Conservation (phyloP, 2,329 filamentous ascomycete genomes). For the Leptographium wingfieldii region DNA sequence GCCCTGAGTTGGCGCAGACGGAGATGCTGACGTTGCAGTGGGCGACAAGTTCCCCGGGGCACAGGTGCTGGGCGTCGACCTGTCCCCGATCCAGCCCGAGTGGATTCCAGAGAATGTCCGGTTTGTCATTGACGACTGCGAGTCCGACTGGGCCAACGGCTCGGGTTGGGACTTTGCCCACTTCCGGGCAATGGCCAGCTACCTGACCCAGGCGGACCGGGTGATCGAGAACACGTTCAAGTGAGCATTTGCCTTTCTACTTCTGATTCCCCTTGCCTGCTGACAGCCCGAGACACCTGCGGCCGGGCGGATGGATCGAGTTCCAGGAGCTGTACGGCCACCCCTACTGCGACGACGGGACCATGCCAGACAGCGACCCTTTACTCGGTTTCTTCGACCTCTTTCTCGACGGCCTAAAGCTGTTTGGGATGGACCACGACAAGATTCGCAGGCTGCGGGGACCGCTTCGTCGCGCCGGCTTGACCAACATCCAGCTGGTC, state of each 20-base stretch:
- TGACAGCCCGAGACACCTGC: constrained; percentile 22
- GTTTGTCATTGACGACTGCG: constrained; percentile 51
- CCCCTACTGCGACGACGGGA: constrained; percentile 30
- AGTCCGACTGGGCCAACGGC: constrained; percentile 43
- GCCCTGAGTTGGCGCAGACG: too few relatives aligned
- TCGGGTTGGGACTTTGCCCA: constrained; percentile 43
- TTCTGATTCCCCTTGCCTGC: neutral
- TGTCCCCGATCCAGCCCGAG: constrained; percentile 32
- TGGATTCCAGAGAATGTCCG: constrained; percentile 46
- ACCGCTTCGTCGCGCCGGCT: constrained; percentile 27
- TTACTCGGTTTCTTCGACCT: constrained; percentile 20
- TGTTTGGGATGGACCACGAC: constrained; percentile 24
- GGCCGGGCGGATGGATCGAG: constrained; percentile 37
- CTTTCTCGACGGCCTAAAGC: constrained; percentile 16
- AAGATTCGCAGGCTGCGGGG: constrained; percentile 19
- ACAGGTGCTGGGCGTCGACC: constrained; percentile 27
- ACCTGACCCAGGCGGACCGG: constrained; percentile 37
- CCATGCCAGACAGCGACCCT: constrained; percentile 27
- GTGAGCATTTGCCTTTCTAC: constrained; percentile 12
- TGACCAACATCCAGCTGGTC: constrained; percentile 25
- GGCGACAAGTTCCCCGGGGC: constrained; percentile 29
- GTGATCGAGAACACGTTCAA: constrained; percentile 28
- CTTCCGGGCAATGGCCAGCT: constrained; percentile 34
- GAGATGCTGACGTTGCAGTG: constrained; percentile 11
- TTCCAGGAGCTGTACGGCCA: constrained; percentile 31